Evolutionary conservation across 257 asterid species (phyloP).

Genomic region (Jacaranda mimosifolia): DNA sequence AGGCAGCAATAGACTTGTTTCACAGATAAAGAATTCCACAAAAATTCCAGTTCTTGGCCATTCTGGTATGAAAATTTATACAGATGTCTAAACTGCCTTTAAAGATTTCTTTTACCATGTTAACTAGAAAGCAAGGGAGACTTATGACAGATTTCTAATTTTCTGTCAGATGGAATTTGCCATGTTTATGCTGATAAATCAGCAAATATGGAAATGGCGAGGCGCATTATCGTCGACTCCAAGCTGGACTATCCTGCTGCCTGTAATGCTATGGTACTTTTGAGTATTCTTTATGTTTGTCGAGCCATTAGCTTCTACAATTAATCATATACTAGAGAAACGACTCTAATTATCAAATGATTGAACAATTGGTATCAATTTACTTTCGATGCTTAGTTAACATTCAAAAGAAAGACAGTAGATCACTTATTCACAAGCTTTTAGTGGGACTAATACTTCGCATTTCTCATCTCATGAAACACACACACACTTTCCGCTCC

Average conservation of each 20-base stretch:
- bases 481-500: too few relatives aligned
- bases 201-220: constrained; percentile 81
- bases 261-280: constrained; percentile 82
- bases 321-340: not conserved
- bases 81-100: not conserved
- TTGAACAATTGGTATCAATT: too few relatives aligned
- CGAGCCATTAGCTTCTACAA: not conserved
- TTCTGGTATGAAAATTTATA: constrained; percentile 56
- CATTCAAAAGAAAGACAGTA: too few relatives aligned
- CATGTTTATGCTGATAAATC: constrained; percentile 80
- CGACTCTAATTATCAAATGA: too few relatives aligned
- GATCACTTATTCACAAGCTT: too few relatives aligned
- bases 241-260: constrained; percentile 92
- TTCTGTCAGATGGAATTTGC: constrained; percentile 78
- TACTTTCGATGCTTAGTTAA: too few relatives aligned
- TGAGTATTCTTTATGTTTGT: constrained; percentile 19
- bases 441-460: too few relatives aligned
- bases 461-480: too few relatives aligned
- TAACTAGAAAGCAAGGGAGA: not conserved
- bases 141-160: constrained; percentile 18
- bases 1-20: constrained; percentile 93
- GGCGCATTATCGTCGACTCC: constrained; percentile 64
- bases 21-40: constrained; percentile 79
- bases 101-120: not conserved
- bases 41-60: constrained; percentile 95